Evolutionary conservation across 805 yeast species (phyloP), one percentile per base, ranked within the genome.

Genomic region (Limtongozyma cylindracea): DNA sequence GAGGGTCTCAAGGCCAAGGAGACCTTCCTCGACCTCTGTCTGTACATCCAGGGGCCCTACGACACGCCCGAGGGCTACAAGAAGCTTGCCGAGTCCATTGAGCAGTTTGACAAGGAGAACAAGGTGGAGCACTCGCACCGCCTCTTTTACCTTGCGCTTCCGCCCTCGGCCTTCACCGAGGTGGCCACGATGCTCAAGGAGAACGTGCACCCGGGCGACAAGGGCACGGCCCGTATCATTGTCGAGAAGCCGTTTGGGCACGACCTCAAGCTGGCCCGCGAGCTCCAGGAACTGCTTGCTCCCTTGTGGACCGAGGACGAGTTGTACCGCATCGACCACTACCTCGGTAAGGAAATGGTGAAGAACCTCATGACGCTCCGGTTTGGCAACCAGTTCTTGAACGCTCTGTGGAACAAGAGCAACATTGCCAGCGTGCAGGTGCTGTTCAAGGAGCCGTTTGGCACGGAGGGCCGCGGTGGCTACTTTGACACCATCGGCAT

Each of bases 391-490:
- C 69, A 70, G 40, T 63, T 84, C 45, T 56, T 88, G 39, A 62
- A 62, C 38, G 77, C 91, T n/a, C 62, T 73, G 25, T 88, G 95
- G 95, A 71, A 73, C 52, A 68, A 57, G 41, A 61, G 73, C 30
- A 71, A 61, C 45, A 66, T 88, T 38, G 57, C 65, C 29, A 62
- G 70, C 18, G 68, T 88, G 29, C 94, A 84, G 54, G 67, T 88
- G 33, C 62, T 84, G 9, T 84, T 88, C 58, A 88, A 88, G 53
- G 98, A 88, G 53, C 77, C 88, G n/a, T 88, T 88, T 36, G 98
- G 98, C 25, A 88, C 98, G 19, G 94, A 88, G 50, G 98, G 98
- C 25, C 67, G 98, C 43, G 98, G 98, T 34, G 98, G 98, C 18
- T 88, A 88, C 53, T 88, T 88, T 39, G 96, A 88, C 48, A 56